phyloP scores from a whole-genome alignment of 2,329 filamentous ascomycete species.

The Boeremia lycopersici region DNA sequence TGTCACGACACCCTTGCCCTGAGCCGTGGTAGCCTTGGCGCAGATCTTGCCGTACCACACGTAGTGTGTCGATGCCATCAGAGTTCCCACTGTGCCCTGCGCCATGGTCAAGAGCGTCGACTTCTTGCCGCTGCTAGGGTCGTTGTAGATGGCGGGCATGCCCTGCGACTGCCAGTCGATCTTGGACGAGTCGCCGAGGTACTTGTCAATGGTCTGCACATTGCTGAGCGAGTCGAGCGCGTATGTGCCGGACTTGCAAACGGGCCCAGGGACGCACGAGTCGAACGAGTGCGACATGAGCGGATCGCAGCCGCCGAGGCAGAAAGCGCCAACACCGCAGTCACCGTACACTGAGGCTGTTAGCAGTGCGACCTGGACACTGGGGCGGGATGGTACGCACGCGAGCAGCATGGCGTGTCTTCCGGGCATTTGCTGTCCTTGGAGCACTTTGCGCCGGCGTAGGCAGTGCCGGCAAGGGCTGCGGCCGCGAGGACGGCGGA shows the following conservation, averaged over 20 bases:
- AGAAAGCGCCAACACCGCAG: slow-evolving; percentile 93
- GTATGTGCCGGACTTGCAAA: slow-evolving; percentile 77
- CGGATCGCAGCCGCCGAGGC: slow-evolving; percentile 92
- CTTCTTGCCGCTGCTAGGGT: slow-evolving; percentile 43
- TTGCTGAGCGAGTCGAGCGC: slow-evolving; percentile 74
- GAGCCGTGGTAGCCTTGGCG: slow-evolving; percentile 81
- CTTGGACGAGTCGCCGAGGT: slow-evolving; percentile 80
- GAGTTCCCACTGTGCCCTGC: slow-evolving; percentile 80
- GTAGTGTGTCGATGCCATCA: slow-evolving; percentile 83
- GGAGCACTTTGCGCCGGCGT: slow-evolving; percentile 49
- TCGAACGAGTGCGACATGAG: slow-evolving; percentile 81
- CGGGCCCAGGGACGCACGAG: slow-evolving; percentile 82
- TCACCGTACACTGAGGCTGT: slow-evolving; percentile 76
- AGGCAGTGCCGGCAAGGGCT: slow-evolving; percentile 32
- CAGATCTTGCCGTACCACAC: slow-evolving; percentile 97
- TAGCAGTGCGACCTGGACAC: slow-evolving; percentile 21
- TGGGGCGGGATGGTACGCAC: slow-evolving; percentile 33
- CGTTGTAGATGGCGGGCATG: slow-evolving; percentile 69
- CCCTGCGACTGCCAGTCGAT: slow-evolving; percentile 91
- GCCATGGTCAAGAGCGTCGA: slow-evolving; percentile 85
- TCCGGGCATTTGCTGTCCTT: slow-evolving; percentile 68
- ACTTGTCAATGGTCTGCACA: slow-evolving; percentile 75
- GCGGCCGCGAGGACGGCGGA: slow-evolving; percentile 38
- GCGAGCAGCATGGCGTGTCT: slow-evolving; percentile 53
- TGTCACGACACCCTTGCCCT: slow-evolving; percentile 88